Percentiles rank a stretch among this genome's conserved stretches.
Evolutionary conservation across 306 rosid genomes (phyloP).

Genomic region (Sesbania bispinosa): DNA sequence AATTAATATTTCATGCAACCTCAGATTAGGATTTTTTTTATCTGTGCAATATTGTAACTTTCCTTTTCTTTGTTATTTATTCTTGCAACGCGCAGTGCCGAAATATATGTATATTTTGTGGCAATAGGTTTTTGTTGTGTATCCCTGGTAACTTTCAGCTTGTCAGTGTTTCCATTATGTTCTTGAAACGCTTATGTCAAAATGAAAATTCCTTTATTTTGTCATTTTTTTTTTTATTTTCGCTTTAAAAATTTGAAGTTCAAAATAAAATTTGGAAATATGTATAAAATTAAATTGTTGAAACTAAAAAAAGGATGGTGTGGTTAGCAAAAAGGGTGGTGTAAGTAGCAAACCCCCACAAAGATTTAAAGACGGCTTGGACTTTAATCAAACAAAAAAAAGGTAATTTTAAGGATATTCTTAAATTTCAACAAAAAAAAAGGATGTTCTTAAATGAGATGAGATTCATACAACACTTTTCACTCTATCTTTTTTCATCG

Average conservation of each 20-base stretch:
- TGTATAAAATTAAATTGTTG: too few species aligned
- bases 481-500: too few species aligned
- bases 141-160: slow-evolving; percentile 20
- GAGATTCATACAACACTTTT: too few species aligned
- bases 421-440: too few species aligned
- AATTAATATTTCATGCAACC: slow-evolving; percentile 27
- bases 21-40: slow-evolving; percentile 25
- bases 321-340: too few species aligned
- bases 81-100: slow-evolving; percentile 23
- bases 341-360: too few species aligned
- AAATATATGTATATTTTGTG: slow-evolving; percentile 19
- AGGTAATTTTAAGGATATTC: too few species aligned
- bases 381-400: too few species aligned
- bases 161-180: slow-evolving; percentile 18
- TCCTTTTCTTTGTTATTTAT: slow-evolving; percentile 2
- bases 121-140: slow-evolving; percentile 28
- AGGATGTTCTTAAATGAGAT: too few species aligned
- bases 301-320: too few species aligned
- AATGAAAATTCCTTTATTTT: slow-evolving; percentile 3
- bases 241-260: neutral
- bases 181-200: neutral
- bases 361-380: too few species aligned
- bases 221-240: neutral
- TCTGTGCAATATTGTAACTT: slow-evolving; percentile 27
- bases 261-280: too few species aligned